Evolutionary conservation across 352 stramenopile genomes (phyloP).

Genomic region (Globisporangium yorkense): DNA sequence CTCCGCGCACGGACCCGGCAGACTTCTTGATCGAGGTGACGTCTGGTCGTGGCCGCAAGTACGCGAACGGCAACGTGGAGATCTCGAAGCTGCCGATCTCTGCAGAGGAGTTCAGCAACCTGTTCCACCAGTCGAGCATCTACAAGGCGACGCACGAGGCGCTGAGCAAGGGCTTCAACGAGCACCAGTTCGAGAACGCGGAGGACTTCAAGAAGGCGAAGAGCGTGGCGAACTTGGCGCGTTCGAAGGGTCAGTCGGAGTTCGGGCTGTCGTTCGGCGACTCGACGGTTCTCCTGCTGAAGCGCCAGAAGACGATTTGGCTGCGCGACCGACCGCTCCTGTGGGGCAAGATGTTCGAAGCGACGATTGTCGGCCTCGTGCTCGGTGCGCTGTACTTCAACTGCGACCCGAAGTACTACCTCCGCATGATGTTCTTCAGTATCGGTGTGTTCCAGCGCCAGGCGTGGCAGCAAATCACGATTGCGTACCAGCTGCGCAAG

Average conservation of each 20-base stretch:
- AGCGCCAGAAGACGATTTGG: conserved; percentile 64
- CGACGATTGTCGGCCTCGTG: conserved; percentile 64
- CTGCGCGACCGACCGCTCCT: conserved; percentile 50
- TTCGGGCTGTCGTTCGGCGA: conserved; percentile 24
- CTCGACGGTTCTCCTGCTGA: conserved; percentile 45
- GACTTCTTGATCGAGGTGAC: conserved; percentile 73
- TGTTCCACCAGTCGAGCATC: conserved; percentile 48
- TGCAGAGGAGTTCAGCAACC: conserved; percentile 44
- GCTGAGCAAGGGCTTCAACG: conserved; percentile 47
- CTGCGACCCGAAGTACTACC: conserved; percentile 42
- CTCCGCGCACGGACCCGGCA: conserved; percentile 47
- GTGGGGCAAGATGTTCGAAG: conserved; percentile 59
- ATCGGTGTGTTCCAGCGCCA: conserved; percentile 72
- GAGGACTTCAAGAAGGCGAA: conserved; percentile 59
- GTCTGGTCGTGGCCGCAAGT: conserved; percentile 41
- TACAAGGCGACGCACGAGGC: conserved; percentile 50
- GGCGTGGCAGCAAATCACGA: conserved; percentile 52
- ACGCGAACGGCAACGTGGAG: conserved; percentile 22
- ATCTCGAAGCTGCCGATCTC: conserved; percentile 19
- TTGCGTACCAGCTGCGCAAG: conserved; percentile 52
- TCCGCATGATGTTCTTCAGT: conserved; percentile 66
- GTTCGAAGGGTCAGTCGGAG: conserved; percentile 40
- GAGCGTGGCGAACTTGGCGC: conserved; percentile 35
- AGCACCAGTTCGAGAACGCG: conserved; percentile 45
- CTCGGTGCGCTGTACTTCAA: conserved; percentile 73